Conservation (phyloP, 1,284 basidiomycete genomes). For the Exobasidium rhododendri region DNA sequence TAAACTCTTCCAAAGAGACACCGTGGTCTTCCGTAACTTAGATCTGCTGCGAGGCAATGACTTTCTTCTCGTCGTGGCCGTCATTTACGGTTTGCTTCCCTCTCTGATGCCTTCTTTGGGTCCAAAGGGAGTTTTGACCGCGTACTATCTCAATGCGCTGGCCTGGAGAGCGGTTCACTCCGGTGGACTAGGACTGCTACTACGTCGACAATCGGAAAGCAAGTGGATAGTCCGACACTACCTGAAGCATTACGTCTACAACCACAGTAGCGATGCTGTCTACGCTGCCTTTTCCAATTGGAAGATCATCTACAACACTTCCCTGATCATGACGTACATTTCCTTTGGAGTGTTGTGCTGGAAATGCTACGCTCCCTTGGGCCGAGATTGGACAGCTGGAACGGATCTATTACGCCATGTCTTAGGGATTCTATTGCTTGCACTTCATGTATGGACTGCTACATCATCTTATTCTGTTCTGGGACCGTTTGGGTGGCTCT, state of each 20-base stretch:
- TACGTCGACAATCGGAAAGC: conserved; percentile 76
- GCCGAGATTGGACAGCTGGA: conserved; percentile 75
- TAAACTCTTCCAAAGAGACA: conserved; percentile 85
- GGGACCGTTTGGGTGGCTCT: conserved; percentile 60
- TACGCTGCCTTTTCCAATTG: conserved; percentile 90
- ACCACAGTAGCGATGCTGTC: conserved; percentile 57
- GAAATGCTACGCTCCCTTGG: conserved; percentile 45
- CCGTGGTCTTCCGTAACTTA: conserved; percentile 74
- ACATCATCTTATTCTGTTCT: conserved; percentile 86
- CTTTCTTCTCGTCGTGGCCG: conserved; percentile 65
- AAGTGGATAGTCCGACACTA: conserved; percentile 92
- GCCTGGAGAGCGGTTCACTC: conserved; percentile 85
- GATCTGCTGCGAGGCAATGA: conserved; percentile 76
- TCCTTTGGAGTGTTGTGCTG: conserved; percentile 39
- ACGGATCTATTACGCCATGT: conserved; percentile 77
- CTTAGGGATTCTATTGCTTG: conserved; percentile 64
- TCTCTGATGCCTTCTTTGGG: conserved; percentile 29
- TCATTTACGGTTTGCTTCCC: conserved; percentile 62
- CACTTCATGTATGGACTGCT: conserved; percentile 86
- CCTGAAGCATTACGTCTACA: conserved; percentile 66
- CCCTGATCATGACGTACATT: conserved; percentile 84
- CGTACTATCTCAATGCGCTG: conserved; percentile 79
- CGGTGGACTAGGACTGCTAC: conserved; percentile 77
- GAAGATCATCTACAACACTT: conserved; percentile 89
- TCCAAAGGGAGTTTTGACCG: conserved; percentile 56